Base-by-base conservation (phyloP, 805 yeast species). In the Saccharomycopsis malanga region DNA sequence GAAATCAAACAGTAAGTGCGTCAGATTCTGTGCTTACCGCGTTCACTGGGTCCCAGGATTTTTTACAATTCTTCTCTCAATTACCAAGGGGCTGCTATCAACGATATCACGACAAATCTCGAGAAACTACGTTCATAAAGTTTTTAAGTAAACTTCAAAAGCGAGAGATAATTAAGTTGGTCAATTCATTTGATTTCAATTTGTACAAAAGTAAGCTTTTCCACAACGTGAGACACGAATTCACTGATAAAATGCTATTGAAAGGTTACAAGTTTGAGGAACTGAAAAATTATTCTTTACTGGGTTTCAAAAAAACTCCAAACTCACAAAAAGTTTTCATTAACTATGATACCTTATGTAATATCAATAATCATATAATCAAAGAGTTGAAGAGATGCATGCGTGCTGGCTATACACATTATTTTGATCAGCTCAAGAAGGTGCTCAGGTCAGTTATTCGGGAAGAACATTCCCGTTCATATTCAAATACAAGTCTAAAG, bases 241-340 rank as follows among this genome's bases (percentile, higher is more conserved):
- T 46, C 25, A 42, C 27, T 3, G 17, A 42, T 14, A 38, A 27
- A 38, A 29, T 27, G 9, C 25, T 53, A 15, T 32, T 47, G n/a
- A 39, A 41, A 40, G 47, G 52, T 34, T 47, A 41, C 25, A 40
- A 51, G 12, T 17, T 38, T 5, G 48, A 44, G 6, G 15, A 32
- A 14, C 36, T 12, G 7, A 27, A 27, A 27, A 27, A 27, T 27
- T 12, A 12, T 12, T 27, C 12, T 27, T 27, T 12, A 12, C 7
- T 7, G 10, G 10, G 12, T 27, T 27, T 9, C 12, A 27, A 34
- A 21, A 14, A 4, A 43, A 65, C 10, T 12, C 51, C 25, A 15
- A 10, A 24, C 5, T 32, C 14, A 23, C 22, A 38, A 38, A 24
- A 23, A 9, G 24, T 38, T 4, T 39, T 14, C 18, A 39, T 39